Conservation (phyloP, 2,329 filamentous ascomycete genomes). For the Septoria linicola region DNA sequence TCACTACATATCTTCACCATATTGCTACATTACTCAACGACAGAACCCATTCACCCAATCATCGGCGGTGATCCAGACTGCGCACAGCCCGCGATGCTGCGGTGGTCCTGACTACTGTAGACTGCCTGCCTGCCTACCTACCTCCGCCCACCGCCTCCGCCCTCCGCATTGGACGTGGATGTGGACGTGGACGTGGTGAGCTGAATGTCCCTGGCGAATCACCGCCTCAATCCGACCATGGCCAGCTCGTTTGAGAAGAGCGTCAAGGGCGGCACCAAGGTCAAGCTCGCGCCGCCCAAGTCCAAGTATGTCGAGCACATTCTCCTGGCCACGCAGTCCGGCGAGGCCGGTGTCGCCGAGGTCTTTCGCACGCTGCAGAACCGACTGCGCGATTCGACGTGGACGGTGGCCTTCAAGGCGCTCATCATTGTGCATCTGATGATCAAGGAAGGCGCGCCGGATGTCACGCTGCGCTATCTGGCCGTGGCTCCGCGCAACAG, state of each 20-base stretch:
- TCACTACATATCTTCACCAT: too few species aligned
- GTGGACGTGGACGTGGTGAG: too few species aligned
- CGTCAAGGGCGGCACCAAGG: constrained; percentile 97
- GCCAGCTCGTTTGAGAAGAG: constrained; percentile 96
- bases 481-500: constrained; percentile 73
- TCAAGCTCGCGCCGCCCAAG: constrained; percentile 90
- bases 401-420: constrained; percentile 99
- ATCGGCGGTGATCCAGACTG: too few species aligned
- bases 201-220: constrained; percentile 18
- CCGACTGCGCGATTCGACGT: constrained; percentile 89
- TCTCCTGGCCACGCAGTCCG: constrained; percentile 88
- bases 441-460: constrained; percentile 90
- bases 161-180: background rate
- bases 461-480: constrained; percentile 83
- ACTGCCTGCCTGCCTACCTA: background rate
- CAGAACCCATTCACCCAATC: too few species aligned
- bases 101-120: too few species aligned
- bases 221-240: constrained; percentile 51
- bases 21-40: too few species aligned
- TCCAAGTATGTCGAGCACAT: constrained; percentile 99
- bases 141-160: constrained; percentile 1
- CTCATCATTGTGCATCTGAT: constrained; percentile 94
- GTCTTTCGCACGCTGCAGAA: constrained; percentile 90
- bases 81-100: too few species aligned
- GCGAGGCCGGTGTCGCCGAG: constrained; percentile 91